Conservation (phyloP, 805 yeast species). For the Starmerella potacharoeniae region DNA sequence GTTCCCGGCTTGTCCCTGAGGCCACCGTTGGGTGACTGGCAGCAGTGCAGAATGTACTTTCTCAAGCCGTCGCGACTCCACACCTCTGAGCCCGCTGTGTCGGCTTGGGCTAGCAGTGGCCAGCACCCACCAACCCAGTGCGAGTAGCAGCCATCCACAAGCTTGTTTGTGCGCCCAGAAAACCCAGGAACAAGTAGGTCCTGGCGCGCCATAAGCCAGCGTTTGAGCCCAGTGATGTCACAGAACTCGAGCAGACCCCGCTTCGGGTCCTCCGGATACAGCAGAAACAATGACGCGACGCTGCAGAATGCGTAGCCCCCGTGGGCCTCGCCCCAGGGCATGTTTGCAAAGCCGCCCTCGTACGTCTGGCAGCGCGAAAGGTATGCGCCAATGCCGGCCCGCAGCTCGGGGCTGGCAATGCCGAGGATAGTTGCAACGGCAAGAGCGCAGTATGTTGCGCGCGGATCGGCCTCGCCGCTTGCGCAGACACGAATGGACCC, state of each 20-base stretch:
- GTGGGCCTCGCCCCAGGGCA: constrained; percentile 80
- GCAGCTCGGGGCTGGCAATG: constrained; percentile 41
- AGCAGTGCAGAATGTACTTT: constrained; percentile 60
- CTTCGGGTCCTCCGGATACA: constrained; percentile 30
- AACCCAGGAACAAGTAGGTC: constrained; percentile 70
- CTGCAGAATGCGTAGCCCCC: constrained; percentile 97
- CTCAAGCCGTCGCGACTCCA: constrained; percentile 40
- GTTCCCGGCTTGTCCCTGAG: constrained; percentile 80
- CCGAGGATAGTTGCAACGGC: constrained; percentile 55
- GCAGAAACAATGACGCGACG: constrained; percentile 46
- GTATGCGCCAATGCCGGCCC: constrained; percentile 46
- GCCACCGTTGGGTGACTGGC: constrained; percentile 65
- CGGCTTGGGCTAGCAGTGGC: constrained; percentile 50
- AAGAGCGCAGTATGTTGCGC: constrained; percentile 84
- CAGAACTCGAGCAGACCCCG: constrained; percentile 30
- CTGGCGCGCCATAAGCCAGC: constrained; percentile 62
- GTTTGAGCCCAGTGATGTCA: constrained; percentile 39
- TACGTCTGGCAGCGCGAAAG: constrained; percentile 64
- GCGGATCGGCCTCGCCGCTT: constrained; percentile 69
- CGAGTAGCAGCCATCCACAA: constrained; percentile 93
- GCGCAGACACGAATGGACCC: constrained; percentile 70
- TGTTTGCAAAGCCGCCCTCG: constrained; percentile 93
- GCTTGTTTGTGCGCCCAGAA: constrained; percentile 79
- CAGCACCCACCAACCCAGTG: constrained; percentile 86
- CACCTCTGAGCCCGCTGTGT: constrained; percentile 20